Evolutionary conservation across 2,329 filamentous ascomycete genomes (phyloP).

Genomic region (Pseudopyrenochaeta lycopersici): DNA sequence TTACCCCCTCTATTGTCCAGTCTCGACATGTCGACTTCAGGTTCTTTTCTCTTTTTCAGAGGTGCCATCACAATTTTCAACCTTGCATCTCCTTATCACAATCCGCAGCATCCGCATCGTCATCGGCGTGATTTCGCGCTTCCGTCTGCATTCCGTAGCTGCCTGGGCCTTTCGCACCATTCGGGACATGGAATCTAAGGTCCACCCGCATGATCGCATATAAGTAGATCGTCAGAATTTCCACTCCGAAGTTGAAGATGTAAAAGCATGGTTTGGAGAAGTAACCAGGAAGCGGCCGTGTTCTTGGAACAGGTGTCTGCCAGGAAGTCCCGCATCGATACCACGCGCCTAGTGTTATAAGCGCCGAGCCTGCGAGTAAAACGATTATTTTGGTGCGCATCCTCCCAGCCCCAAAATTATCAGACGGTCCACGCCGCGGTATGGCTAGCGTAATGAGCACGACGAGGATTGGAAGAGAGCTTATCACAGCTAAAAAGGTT

Average conservation of each 20-base stretch:
- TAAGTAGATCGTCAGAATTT: conserved; percentile 73
- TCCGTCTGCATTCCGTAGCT: too few relatives aligned
- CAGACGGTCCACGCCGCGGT: conserved; percentile 48
- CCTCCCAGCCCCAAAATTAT: conserved; percentile 73
- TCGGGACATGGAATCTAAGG: conserved; percentile 75
- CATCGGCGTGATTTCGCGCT: too few relatives aligned
- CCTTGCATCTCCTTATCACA: too few relatives aligned
- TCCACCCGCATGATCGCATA: conserved; percentile 77
- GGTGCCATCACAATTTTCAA: too few relatives aligned
- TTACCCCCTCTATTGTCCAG: too few relatives aligned
- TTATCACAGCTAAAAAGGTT: conserved; percentile 70
- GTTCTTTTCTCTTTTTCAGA: too few relatives aligned
- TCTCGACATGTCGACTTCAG: too few relatives aligned
- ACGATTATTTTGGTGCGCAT: conserved; percentile 72
- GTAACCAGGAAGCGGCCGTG: conserved; percentile 71
- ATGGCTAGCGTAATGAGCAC: conserved; percentile 58
- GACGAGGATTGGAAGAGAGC: conserved; percentile 72
- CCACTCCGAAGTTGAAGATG: conserved; percentile 78
- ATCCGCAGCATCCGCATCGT: too few relatives aligned
- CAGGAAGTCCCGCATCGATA: conserved; percentile 72
- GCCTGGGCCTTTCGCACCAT: conserved; percentile 67
- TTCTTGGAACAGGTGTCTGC: conserved; percentile 55
- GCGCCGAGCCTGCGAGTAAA: conserved; percentile 64
- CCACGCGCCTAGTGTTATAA: conserved; percentile 73
- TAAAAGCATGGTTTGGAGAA: conserved; percentile 79